Evolutionary conservation across 148 eudicot species (phyloP).

Genomic region (Polygonum aviculare): DNA sequence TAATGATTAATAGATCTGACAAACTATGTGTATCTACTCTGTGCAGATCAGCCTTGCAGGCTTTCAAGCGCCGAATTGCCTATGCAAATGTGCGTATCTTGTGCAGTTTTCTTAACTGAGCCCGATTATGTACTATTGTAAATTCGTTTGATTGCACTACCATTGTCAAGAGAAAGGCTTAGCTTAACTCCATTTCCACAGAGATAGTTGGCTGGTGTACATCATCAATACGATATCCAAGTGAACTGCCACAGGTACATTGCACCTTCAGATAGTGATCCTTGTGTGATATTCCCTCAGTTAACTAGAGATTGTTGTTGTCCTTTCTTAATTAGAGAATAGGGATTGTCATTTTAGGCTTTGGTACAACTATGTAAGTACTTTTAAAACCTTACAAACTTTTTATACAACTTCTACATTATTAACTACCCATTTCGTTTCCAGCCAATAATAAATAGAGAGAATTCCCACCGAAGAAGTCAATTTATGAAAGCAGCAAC

Average conservation of each 20-base stretch:
- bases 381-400: not conserved
- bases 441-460: too few species aligned
- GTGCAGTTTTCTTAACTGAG: not conserved
- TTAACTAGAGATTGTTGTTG: too few species aligned
- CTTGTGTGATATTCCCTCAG: not conserved
- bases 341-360: too few species aligned
- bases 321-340: too few species aligned
- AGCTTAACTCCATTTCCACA: slow-evolving; percentile 34
- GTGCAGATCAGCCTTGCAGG: slow-evolving; percentile 74
- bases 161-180: slow-evolving; percentile 21
- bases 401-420: too few species aligned
- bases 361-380: too few species aligned
- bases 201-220: slow-evolving; percentile 95
- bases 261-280: not conserved
- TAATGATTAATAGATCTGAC: not conserved
- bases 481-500: too few species aligned
- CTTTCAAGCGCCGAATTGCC: slow-evolving; percentile 68
- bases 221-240: slow-evolving; percentile 55
- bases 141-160: not conserved
- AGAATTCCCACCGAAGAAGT: too few species aligned
- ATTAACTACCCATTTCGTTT: too few species aligned
- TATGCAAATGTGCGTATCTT: slow-evolving; percentile 89
- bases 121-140: not conserved
- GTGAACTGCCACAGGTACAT: slow-evolving; percentile 71
- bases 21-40: not conserved